Base-by-base conservation (phyloP, 1,284 basidiomycete species). In the Chalciporus sp. region DNA sequence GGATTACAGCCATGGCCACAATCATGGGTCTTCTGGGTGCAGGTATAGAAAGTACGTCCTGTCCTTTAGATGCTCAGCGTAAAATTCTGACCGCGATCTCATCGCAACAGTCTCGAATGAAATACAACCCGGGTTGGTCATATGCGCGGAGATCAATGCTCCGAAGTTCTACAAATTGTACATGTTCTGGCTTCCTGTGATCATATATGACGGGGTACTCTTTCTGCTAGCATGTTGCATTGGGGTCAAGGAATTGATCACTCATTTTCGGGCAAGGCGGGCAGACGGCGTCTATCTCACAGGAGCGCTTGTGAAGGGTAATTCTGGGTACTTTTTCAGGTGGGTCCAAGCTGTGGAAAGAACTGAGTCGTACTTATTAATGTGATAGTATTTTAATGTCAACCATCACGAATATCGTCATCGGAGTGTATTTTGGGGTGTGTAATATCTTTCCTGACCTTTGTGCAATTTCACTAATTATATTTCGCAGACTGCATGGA, bases 321-420 rank as follows among this genome's bases (percentile, higher is more conserved):
- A 58, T 7, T 20, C 17, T 7, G 28, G 42, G 20, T 67, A 64
- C 37, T 67, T 63, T 42, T 5, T 61, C 31, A 61, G 58, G 62
- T 64, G 47, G 28, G 62, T 11, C 8, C n/a, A 11, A 7, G n/a
- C 17, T 39, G 16, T n/a, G 4, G 35, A 33, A 51, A 17, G 19
- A 33, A 19, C 2, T 40, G 29, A 29, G 10, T 17, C 11, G 14
- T 20, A 17, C 29, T 4, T 27, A 2, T 43, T 20, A n/a, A 4
- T 12, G 6, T 2, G 41, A 23, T n/a, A 62, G 61, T 14, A 48
- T 65, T 10, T 20, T 63, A 7, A 1, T 63, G 14, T 6, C 16
- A 0, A 61, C 44, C 35, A 2, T 51, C n/a, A n/a, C 33, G 16
- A 58, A 42, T 20, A 26, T 61, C 5, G 20, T 45, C 8, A 17